Evolutionary conservation across 768 basidiomycete species (phyloP), one percentile per base, ranked within the genome.

Genomic region (Candolleomyces aberdarensis): DNA sequence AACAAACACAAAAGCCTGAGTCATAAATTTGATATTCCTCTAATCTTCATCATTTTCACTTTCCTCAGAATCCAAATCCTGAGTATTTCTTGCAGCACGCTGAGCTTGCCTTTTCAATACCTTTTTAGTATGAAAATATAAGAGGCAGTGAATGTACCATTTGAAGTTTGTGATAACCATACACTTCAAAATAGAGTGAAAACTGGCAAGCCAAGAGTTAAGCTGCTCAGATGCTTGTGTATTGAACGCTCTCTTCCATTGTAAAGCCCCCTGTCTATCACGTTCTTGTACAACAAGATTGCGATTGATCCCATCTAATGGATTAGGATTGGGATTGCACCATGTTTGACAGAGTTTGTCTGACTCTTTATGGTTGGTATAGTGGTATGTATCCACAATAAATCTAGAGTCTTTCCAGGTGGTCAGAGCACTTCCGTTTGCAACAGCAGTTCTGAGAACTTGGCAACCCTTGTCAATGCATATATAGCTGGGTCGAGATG

Each of bases 401-500:
- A 44, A 44, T n/a, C 43, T 44, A 4, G 43, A 2, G n/a, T 44
- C 43, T 4, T 44, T 44, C 43, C 43, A 44, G 1, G 43, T 44
- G 2, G 43, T 44, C 43, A 2, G 2, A n/a, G n/a, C 13, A n/a
- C 43, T 14, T 13, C n/a, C 43, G 3, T 43, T 43, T n/a, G 60
- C 58, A 61, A 47, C 58, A 32, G 14, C 56, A 47, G 32, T 66
- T 44, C 46, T 17, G 26, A 51, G 54, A 32, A 63, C 59, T 60
- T 19, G 26, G 49, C 62, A 65, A 4, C 17, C 63, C 36, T 64
- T 64, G 51, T 58, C 63, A 58, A 64, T 64, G 31, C 31, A 32
- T 11, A 65, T 48, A 56, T 56, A 65, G 53, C 43, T 57, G 17
- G 64, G 64, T 0, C 57, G 50, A 10, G 63, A 58, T 10, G 8